Base-by-base conservation (phyloP, 768 basidiomycete genomes). In the Lyophyllum atratum region DNA sequence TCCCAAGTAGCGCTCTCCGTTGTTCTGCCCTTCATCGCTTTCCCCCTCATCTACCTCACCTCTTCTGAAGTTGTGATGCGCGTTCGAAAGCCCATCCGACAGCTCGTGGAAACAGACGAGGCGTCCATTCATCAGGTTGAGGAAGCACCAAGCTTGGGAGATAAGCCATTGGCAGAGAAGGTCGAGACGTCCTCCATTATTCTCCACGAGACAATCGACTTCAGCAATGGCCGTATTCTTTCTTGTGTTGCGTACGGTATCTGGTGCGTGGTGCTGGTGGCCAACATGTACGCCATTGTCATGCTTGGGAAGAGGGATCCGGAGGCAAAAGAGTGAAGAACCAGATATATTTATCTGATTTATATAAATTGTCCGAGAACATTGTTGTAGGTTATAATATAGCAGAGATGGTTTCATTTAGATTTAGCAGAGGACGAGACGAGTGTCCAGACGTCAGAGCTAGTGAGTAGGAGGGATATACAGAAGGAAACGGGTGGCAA, bases 1-100 rank as follows among this genome's bases (percentile, higher is more conserved):
- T 88, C 82, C n/a, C 92, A 93, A 66, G 91, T 92, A 54, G 75
- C 82, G 34, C 78, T 93, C 39, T 87, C 85, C 17, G 77, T 93
- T 62, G 81, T 90, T 17, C 79, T 92, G 3, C 90, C 90, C 0
- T 90, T 90, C 68, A 78, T 92, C 66, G 77, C 86, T 8, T 81
- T 89, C 64, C 90, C 90, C 1, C 78, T 90, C 49, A 74, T 91
- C 56, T 90, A 80, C 68, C 77, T 91, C 60, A 89, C 87, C 22
- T 83, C 85, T 7, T 83, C 78, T 12, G 75, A 79, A 51, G 68
- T 75, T 19, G 75, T 89, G 60, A 90, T 90, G 90, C 76, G 76
- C n/a, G 79, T 84, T 49, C 79, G 68, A 64, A 80, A 73, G 59
- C 74, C 73, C 56, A 7, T 37, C 25, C 48, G 55, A 34, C 42